A percentile compares a stretch with the other conserved stretches of the same genome.
These are phyloP conservation scores for Saccharum hybrid DNA, from an alignment of 202 grass and related monocot species.

Conservation along the genomic window DNA sequence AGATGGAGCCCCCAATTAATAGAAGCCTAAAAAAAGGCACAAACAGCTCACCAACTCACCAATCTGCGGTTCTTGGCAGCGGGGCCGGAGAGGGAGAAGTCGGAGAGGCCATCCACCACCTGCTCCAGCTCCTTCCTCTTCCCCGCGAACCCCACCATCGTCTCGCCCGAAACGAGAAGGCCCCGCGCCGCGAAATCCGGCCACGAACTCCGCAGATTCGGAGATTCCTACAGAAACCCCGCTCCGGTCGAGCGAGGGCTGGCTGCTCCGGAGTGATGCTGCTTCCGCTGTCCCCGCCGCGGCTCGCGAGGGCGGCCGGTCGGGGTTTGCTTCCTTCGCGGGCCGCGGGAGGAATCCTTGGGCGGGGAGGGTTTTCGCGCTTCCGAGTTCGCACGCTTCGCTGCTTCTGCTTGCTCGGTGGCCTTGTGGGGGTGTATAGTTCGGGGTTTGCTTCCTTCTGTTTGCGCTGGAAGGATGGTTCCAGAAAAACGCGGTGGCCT, in stretches of 20 bases:
- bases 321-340: conserved; percentile 31
- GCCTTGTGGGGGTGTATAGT: no score
- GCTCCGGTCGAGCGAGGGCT: conserved; percentile 20
- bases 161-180: not conserved
- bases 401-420: not conserved
- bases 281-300: not conserved
- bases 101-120: conserved; percentile 71
- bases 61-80: conserved; percentile 76
- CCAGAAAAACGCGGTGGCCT: conserved; percentile 34
- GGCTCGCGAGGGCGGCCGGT: not conserved
- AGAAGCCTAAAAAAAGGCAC: not conserved
- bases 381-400: not conserved
- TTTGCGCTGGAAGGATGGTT: conserved; percentile 38
- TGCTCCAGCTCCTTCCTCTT: conserved; percentile 94
- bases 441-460: no score
- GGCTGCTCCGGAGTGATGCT: not conserved
- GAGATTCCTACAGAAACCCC: not conserved
- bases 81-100: conserved; percentile 68
- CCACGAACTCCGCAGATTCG: not conserved
- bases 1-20: not conserved
- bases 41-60: conserved; percentile 51
- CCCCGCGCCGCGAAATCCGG: not conserved
- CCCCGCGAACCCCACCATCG: conserved; percentile 63
- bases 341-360: conserved; percentile 8
- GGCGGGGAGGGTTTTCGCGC: conserved; percentile 19